These are phyloP conservation scores for Lentinus brumalis DNA, from an alignment of 768 basidiomycete species.

Conservation along the genomic window DNA sequence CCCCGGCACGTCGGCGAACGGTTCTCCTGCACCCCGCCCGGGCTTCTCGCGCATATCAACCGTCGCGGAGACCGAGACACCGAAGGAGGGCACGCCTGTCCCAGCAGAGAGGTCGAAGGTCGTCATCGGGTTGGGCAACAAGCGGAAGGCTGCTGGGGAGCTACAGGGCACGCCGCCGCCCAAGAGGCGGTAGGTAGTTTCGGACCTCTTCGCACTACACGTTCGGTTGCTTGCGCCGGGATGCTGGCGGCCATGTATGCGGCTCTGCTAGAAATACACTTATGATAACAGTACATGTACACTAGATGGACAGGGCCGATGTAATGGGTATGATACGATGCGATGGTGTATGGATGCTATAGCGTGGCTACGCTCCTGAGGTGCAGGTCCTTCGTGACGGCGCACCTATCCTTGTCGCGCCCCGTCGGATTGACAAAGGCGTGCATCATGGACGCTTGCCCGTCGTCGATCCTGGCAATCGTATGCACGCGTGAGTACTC, in stretches of 20 bases:
- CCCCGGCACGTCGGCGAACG: conserved; percentile 34
- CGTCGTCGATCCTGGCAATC: conserved; percentile 75
- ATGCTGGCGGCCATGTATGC: background rate
- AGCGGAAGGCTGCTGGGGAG: conserved; percentile 80
- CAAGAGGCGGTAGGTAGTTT: conserved; percentile 53
- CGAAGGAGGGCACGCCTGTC: conserved; percentile 54
- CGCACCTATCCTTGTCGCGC: conserved; percentile 73
- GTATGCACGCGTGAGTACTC: background rate
- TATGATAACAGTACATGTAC: conserved; percentile 20
- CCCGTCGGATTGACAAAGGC: conserved; percentile 73
- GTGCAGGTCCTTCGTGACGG: conserved; percentile 71
- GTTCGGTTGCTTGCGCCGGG: too few species aligned
- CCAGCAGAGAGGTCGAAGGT: conserved; percentile 72
- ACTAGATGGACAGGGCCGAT: conserved; percentile 15
- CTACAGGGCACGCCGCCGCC: conserved; percentile 64
- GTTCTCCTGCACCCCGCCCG: conserved; percentile 68
- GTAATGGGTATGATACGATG: background rate
- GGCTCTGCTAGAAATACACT: conserved; percentile 13
- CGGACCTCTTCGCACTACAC: too few species aligned
- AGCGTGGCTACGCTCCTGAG: conserved; percentile 70
- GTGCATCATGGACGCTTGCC: conserved; percentile 71
- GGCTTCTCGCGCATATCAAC: conserved; percentile 79
- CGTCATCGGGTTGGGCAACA: conserved; percentile 73
- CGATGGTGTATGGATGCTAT: conserved; percentile 36
- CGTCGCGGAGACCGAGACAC: conserved; percentile 47